Conservation (phyloP, 2,329 filamentous ascomycete genomes). For the Diplodia corticola region DNA sequence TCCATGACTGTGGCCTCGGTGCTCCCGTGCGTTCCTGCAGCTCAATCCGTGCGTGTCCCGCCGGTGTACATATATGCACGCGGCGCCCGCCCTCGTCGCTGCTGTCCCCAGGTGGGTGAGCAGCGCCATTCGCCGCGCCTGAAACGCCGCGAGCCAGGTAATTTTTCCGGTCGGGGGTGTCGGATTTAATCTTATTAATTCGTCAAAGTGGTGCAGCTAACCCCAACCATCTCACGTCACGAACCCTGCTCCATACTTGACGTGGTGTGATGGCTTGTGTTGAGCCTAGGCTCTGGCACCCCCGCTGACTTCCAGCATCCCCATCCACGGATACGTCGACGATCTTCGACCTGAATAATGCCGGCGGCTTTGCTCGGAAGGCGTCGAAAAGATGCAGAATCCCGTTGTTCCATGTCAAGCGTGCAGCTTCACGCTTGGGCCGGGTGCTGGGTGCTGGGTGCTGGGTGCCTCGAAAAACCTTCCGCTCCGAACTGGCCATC, state of each 20-base stretch:
- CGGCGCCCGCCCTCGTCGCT: not conserved
- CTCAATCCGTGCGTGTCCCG: not conserved
- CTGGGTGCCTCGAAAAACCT: not conserved
- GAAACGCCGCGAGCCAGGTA: slow-evolving; percentile 5
- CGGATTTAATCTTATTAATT: slow-evolving; percentile 22
- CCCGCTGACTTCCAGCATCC: not conserved
- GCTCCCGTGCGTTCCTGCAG: slow-evolving; percentile 24
- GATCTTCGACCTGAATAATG: slow-evolving; percentile 3
- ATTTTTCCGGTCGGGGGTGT: slow-evolving; percentile 17
- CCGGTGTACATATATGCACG: slow-evolving; percentile 6
- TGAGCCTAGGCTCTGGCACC: not conserved
- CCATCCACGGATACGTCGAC: not conserved
- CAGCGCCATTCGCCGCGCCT: not conserved
- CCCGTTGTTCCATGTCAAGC: not conserved
- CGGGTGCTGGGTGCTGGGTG: too few species aligned
- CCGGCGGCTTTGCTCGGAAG: slow-evolving; percentile 5
- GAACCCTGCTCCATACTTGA: slow-evolving; percentile 11
- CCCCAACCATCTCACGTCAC: slow-evolving; percentile 17
- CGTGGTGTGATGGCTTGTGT: slow-evolving; percentile 15
- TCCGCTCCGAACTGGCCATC: not conserved
- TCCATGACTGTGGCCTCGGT: slow-evolving; percentile 20
- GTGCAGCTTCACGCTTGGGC: not conserved
- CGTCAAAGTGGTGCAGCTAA: slow-evolving; percentile 20
- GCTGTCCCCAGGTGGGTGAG: not conserved
- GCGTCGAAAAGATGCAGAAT: not conserved